These are phyloP conservation scores for Astrothelium subdiscretum DNA, from an alignment of 495 filamentous ascomycete genomes.

Conservation along the genomic window DNA sequence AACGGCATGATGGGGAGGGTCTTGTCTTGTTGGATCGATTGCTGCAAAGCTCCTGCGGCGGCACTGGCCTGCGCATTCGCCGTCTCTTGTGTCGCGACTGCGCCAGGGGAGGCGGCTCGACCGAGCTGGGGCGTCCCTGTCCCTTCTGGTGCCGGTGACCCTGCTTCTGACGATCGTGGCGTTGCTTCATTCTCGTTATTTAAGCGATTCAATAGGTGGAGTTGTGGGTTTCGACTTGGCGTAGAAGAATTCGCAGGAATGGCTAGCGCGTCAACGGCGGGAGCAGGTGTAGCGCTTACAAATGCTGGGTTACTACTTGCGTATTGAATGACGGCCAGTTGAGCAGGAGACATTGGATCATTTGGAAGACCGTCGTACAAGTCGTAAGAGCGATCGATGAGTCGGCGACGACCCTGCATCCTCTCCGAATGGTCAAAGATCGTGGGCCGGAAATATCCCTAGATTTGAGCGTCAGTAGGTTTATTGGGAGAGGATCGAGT, in stretches of 20 bases:
- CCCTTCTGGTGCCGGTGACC: constrained; percentile 71
- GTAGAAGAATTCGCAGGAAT: constrained; percentile 40
- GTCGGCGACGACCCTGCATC: constrained; percentile 59
- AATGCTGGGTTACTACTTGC: constrained; percentile 35
- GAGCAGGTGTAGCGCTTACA: constrained; percentile 49
- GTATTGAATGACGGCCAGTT: constrained; percentile 50
- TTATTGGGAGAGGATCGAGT: constrained; percentile 13
- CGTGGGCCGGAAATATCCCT: constrained; percentile 60
- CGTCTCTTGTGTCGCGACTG: constrained; percentile 23
- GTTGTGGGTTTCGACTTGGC: constrained; percentile 19
- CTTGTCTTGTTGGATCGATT: constrained; percentile 60
- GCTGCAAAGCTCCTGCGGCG: constrained; percentile 34
- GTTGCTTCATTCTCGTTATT: constrained; percentile 53
- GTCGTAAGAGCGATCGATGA: constrained; percentile 78
- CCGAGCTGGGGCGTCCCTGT: constrained; percentile 31
- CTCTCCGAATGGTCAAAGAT: constrained; percentile 76
- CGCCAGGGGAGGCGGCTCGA: constrained; percentile 53
- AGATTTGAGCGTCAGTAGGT: not conserved
- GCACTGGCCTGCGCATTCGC: constrained; percentile 30
- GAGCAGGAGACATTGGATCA: constrained; percentile 77
- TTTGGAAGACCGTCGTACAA: constrained; percentile 85
- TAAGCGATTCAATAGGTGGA: constrained; percentile 37
- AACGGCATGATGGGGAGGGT: constrained; percentile 72
- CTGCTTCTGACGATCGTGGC: constrained; percentile 71
- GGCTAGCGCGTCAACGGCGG: constrained; percentile 13